A percentile compares a stretch with the other conserved stretches of the same genome.
These are phyloP conservation scores for Neofusicoccum sp. DNA, from an alignment of 2,329 filamentous ascomycete species.

Conservation along the genomic window DNA sequence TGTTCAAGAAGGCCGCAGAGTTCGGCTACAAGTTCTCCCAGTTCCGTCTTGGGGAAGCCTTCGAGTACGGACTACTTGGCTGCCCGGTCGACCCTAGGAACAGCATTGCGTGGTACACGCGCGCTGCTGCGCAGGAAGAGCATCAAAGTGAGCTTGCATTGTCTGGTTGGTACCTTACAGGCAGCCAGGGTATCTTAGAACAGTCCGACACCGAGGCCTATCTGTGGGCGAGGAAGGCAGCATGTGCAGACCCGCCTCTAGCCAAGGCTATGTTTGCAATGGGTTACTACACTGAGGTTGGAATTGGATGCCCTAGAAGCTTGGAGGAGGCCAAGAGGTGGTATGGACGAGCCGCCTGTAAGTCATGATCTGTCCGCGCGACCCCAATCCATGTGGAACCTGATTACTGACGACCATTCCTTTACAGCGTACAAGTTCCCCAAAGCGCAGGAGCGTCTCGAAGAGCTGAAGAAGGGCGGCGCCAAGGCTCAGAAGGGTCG, in stretches of 20 bases:
- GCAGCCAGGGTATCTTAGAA: conserved; percentile 78
- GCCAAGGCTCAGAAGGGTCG: conserved; percentile 70
- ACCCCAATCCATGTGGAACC: neutral
- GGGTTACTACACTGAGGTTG: conserved; percentile 95
- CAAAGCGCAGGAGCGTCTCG: conserved; percentile 86
- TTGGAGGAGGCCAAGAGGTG: conserved; percentile 94
- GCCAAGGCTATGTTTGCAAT: conserved; percentile 97
- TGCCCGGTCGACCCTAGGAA: conserved; percentile 78
- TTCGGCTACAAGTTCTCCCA: conserved; percentile 95
- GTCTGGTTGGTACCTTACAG: conserved; percentile 81
- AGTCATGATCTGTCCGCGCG: conserved; percentile 47
- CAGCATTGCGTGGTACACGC: conserved; percentile 92
- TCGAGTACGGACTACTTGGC: conserved; percentile 83
- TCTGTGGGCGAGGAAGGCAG: conserved; percentile 93
- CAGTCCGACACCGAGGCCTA: conserved; percentile 97
- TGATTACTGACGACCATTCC: conserved; percentile 20
- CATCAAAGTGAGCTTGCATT: conserved; percentile 76
- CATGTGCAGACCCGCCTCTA: conserved; percentile 69
- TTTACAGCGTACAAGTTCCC: conserved; percentile 82
- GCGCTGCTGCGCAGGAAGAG: conserved; percentile 87
- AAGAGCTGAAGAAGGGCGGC: conserved; percentile 82
- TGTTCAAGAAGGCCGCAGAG: conserved; percentile 83
- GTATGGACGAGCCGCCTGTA: conserved; percentile 97
- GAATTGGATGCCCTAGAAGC: conserved; percentile 82
- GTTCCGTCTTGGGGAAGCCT: conserved; percentile 81